These are phyloP conservation scores for Claviceps sp. DNA, from an alignment of 2,329 filamentous ascomycete genomes.

Conservation along the genomic window DNA sequence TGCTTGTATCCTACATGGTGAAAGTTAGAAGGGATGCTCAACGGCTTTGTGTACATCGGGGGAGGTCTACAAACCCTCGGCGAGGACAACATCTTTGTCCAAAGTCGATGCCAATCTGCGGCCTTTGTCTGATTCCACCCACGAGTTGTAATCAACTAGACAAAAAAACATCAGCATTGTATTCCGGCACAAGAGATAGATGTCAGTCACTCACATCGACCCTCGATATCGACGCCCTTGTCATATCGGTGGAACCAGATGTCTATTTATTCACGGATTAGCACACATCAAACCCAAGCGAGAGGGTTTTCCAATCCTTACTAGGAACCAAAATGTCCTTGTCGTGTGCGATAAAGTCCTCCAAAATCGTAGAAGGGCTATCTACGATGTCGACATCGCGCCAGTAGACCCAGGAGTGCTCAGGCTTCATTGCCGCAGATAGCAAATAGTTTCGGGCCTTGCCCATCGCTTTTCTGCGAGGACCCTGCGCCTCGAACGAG, in stretches of 20 bases:
- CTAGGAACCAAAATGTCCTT: conserved; percentile 88
- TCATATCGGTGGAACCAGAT: conserved; percentile 93
- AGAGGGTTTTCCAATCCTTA: conserved; percentile 34
- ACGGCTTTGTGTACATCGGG: background rate
- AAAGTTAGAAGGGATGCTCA: conserved; percentile 8
- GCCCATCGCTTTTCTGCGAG: conserved; percentile 80
- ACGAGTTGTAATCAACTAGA: conserved; percentile 94
- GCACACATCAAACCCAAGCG: conserved; percentile 5
- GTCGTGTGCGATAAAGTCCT: conserved; percentile 92
- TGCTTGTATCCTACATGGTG: conserved; percentile 64
- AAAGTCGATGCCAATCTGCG: conserved; percentile 60
- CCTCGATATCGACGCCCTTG: conserved; percentile 76
- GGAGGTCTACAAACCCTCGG: conserved; percentile 52
- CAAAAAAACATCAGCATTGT: conserved; percentile 7
- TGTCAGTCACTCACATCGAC: conserved; percentile 57
- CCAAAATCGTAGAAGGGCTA: conserved; percentile 72
- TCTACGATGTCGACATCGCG: conserved; percentile 93
- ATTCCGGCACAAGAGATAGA: background rate
- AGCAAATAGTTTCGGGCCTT: conserved; percentile 87
- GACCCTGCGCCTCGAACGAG: conserved; percentile 74
- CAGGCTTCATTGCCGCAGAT: conserved; percentile 68
- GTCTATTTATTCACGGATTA: conserved; percentile 40
- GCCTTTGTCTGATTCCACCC: conserved; percentile 84
- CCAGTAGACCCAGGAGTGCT: conserved; percentile 99
- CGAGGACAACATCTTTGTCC: conserved; percentile 69